Base-by-base conservation (phyloP, 1,139 yeast genomes). In the Yamadazyma diddensiae region DNA sequence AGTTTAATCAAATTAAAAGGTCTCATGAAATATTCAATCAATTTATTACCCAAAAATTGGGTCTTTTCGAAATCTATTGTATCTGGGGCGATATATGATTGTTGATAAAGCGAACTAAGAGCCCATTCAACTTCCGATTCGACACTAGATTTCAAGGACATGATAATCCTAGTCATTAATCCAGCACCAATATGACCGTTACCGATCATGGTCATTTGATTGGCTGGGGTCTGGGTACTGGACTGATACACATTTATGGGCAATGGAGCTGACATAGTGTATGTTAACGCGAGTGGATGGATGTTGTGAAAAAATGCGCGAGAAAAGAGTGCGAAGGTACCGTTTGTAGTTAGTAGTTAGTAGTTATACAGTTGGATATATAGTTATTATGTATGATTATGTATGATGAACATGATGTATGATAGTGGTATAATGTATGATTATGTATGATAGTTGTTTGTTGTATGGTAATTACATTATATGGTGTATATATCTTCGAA, bases 111-210 rank as follows among this genome's bases (percentile, higher is more conserved):
- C 6, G 81, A 70, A 24, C 70, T 65, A 30, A 83, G 57, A 1
- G 88, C 83, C 79, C 87, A 82, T 41, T 72, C 73, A 22, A 79
- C 63, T 50, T 84, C 94, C 13, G 67, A 59, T 22, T 62, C 69
- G 18, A 83, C 57, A 2, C 79, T 82, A 4, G 79, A 71, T 43
- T 68, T 68, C 41, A 84, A 71, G 2, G 88, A 74, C 77, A 84
- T 71, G 31, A 67, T 62, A 30, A 84, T 73, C 33, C 94, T 65
- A 25, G 68, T 68, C 48, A 77, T 58, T 34, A 77, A 75, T 29
- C 73, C 75, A 4, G 73, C 67, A 6, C 87, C 87, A 31, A 68
- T 63, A 42, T 65, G 70, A 21, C 77, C 77, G 10, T 64, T 57
- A 9, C 81, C 79, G 30, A 43, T 33, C 19, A 33, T 11, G 6